These are phyloP conservation scores for Trametes hirsuta DNA, from an alignment of 1,284 basidiomycete genomes.

Conservation along the genomic window DNA sequence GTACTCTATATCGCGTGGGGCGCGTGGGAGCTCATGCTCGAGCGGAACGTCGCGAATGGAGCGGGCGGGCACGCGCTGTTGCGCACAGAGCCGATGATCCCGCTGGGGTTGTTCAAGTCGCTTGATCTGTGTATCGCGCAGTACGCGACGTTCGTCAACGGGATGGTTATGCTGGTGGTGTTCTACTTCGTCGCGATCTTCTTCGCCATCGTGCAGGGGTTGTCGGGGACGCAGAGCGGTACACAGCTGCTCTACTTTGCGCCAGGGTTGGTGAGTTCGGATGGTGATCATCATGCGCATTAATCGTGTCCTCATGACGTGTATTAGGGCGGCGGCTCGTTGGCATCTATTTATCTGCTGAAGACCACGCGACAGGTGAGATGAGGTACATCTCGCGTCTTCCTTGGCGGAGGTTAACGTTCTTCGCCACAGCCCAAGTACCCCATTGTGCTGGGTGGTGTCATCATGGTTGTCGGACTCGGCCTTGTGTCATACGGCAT, in stretches of 20 bases:
- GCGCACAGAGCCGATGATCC: conserved; percentile 45
- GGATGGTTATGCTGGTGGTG: conserved; percentile 54
- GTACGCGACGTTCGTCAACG: conserved; percentile 43
- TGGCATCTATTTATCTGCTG: conserved; percentile 35
- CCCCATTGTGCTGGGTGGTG: conserved; percentile 42
- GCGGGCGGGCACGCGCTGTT: conserved; percentile 29
- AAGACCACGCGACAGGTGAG: conserved; percentile 27
- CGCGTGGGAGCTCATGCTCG: conserved; percentile 46
- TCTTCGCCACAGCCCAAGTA: conserved; percentile 41
- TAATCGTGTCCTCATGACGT: not conserved
- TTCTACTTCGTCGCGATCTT: conserved; percentile 59
- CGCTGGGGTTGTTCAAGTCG: conserved; percentile 41
- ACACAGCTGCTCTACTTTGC: conserved; percentile 52
- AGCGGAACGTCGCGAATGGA: conserved; percentile 27
- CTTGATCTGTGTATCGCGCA: conserved; percentile 44
- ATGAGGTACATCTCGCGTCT: not conserved
- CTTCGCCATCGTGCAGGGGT: conserved; percentile 46
- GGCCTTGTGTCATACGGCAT: conserved; percentile 49
- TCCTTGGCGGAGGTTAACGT: too few relatives aligned
- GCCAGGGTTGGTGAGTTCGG: conserved; percentile 44
- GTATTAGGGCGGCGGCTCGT: conserved; percentile 37
- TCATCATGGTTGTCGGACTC: conserved; percentile 42
- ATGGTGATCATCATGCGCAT: not conserved
- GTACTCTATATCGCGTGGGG: conserved; percentile 41
- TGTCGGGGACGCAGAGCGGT: conserved; percentile 42